phyloP scores from a whole-genome alignment of 176 grass and related monocot species.

The Echinochloa phyllopogon region DNA sequence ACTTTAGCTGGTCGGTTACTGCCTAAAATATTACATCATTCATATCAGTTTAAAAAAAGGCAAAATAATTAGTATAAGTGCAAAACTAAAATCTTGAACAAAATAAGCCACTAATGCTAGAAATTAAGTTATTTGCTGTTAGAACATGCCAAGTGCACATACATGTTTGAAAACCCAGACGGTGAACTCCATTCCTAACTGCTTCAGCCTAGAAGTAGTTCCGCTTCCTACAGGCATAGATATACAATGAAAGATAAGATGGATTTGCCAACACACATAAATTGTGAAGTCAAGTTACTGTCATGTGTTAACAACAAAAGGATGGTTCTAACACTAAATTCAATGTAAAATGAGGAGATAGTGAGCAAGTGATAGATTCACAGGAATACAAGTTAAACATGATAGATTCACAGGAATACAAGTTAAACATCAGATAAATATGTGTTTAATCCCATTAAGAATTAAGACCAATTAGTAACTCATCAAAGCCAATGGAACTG shows the following conservation, averaged over 20 bases:
- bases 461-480: constrained; percentile 5
- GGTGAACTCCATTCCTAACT: constrained; percentile 95
- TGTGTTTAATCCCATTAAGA: constrained; percentile 20
- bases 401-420: constrained; percentile 17
- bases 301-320: background rate
- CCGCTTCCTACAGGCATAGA: constrained; percentile 64
- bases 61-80: background rate
- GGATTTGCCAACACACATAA: constrained; percentile 2
- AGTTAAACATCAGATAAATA: background rate
- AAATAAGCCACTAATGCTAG: constrained; percentile 2
- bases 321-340: constrained; percentile 12
- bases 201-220: constrained; percentile 91
- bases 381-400: background rate
- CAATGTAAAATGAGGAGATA: constrained; percentile 6
- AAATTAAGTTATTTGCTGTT: constrained; percentile 14
- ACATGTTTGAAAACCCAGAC: constrained; percentile 99
- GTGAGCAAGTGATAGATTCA: constrained; percentile 15
- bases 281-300: constrained; percentile 27
- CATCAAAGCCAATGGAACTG: background rate
- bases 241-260: constrained; percentile 37
- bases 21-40: constrained; percentile 61
- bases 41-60: background rate
- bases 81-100: constrained; percentile 14
- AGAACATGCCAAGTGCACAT: constrained; percentile 30
- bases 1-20: constrained; percentile 73